Conservation (phyloP, 2,329 filamentous ascomycete genomes). For the Talaromyces sp. region DNA sequence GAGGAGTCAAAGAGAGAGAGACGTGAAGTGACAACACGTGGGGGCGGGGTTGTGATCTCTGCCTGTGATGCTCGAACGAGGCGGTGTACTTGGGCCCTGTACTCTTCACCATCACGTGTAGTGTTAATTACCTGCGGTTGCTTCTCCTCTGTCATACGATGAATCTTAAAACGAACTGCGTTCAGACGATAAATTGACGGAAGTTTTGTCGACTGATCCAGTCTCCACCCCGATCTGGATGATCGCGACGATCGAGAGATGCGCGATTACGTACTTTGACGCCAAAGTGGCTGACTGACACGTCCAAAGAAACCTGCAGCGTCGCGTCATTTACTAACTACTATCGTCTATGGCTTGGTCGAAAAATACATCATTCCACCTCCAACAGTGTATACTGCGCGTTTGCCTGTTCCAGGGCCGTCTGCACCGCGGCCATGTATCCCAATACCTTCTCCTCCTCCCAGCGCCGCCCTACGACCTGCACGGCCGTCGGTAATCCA, state of each 20-base stretch:
- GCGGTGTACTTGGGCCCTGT: background rate
- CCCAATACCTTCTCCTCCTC: conserved; percentile 85
- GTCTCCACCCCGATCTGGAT: background rate
- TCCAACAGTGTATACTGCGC: conserved; percentile 33
- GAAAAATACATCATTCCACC: conserved; percentile 24
- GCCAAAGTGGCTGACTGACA: background rate
- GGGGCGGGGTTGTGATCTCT: background rate
- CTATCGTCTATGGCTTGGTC: background rate
- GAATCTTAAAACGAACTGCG: background rate
- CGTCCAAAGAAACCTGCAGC: background rate
- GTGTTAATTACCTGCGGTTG: background rate
- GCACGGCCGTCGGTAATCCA: conserved; percentile 78
- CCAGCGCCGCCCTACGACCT: conserved; percentile 71
- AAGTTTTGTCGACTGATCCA: background rate
- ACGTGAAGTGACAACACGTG: background rate
- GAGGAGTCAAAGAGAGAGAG: background rate
- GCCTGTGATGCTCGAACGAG: background rate
- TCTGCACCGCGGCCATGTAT: conserved; percentile 73
- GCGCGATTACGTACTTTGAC: background rate
- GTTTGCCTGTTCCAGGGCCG: conserved; percentile 54
- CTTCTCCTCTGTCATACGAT: background rate
- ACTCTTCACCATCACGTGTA: background rate
- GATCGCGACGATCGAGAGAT: background rate
- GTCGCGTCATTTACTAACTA: background rate
- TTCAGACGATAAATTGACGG: background rate